Percentiles rank a stretch among this genome's conserved stretches.
Conservation (phyloP, 1,284 basidiomycete species). For the Neotropicomus parvogracilis region DNA sequence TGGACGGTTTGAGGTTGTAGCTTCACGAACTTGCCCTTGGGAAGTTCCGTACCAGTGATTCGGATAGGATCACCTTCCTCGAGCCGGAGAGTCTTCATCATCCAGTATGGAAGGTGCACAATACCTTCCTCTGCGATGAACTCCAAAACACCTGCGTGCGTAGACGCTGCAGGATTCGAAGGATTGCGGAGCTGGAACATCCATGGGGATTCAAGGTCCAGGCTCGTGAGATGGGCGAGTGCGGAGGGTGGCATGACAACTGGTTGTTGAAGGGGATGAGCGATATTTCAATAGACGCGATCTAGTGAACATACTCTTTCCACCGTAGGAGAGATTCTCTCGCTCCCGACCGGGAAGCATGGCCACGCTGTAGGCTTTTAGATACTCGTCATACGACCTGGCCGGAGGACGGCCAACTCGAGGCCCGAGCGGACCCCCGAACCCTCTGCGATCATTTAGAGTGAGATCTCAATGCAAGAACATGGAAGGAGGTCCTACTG, state of each 20-base stretch:
- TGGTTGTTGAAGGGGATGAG: constrained; percentile 32
- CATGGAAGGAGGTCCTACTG: constrained; percentile 37
- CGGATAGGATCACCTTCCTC: constrained; percentile 95
- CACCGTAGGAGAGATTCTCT: constrained; percentile 90
- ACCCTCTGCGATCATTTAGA: constrained; percentile 40
- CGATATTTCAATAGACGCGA: constrained; percentile 2
- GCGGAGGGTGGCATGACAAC: constrained; percentile 98
- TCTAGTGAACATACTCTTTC: constrained; percentile 78
- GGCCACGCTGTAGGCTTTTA: constrained; percentile 83
- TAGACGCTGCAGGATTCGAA: constrained; percentile 78
- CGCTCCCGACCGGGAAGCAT: constrained; percentile 81
- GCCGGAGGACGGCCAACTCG: constrained; percentile 51
- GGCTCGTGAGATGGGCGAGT: constrained; percentile 80
- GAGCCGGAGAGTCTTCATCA: constrained; percentile 95
- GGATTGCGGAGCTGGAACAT: constrained; percentile 95
- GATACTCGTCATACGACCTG: constrained; percentile 73
- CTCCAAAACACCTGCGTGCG: constrained; percentile 96
- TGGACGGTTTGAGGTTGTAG: constrained; percentile 94
- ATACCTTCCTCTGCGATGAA: constrained; percentile 98
- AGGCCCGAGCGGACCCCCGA: constrained; percentile 48
- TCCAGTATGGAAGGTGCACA: constrained; percentile 97
- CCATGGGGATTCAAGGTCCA: constrained; percentile 94
- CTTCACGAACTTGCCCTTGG: constrained; percentile 96
- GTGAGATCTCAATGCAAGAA: constrained; percentile 11
- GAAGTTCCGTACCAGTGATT: constrained; percentile 82